Evolutionary conservation across 345 rosid species (phyloP).

Genomic region (Salix viminalis): DNA sequence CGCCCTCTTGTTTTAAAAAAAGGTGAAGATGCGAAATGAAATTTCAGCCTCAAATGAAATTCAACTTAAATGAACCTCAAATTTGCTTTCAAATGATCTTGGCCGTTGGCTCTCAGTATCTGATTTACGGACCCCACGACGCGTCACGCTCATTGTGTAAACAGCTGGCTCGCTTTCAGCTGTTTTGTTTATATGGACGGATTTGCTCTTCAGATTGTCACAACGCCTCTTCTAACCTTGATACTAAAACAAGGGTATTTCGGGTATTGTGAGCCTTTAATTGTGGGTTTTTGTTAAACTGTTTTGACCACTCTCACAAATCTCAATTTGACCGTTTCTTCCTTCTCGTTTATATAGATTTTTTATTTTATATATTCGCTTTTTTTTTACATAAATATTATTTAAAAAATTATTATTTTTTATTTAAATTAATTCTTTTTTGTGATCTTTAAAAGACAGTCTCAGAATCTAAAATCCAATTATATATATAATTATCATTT

Average conservation of each 20-base stretch:
- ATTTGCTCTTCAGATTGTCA: neutral
- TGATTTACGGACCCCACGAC: constrained; percentile 21
- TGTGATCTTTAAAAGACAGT: too few species aligned
- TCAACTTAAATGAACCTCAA: constrained; percentile 35
- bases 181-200: neutral
- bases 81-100: constrained; percentile 23
- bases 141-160: constrained; percentile 19
- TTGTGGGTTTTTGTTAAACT: neutral
- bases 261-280: neutral
- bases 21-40: constrained; percentile 16
- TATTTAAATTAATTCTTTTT: too few species aligned
- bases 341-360: neutral
- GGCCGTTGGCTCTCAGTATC: constrained; percentile 27
- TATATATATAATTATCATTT: too few species aligned
- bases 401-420: too few species aligned
- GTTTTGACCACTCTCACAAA: neutral
- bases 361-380: too few species aligned
- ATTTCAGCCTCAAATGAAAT: constrained; percentile 26
- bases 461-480: too few species aligned
- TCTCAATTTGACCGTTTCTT: neutral
- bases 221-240: neutral
- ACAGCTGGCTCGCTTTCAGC: constrained; percentile 44
- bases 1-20: constrained; percentile 42
- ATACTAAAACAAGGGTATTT: neutral
- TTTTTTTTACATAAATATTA: too few species aligned